Evolutionary conservation across 2,329 filamentous ascomycete species (phyloP).

Genomic region (Meredithiella fracta): DNA sequence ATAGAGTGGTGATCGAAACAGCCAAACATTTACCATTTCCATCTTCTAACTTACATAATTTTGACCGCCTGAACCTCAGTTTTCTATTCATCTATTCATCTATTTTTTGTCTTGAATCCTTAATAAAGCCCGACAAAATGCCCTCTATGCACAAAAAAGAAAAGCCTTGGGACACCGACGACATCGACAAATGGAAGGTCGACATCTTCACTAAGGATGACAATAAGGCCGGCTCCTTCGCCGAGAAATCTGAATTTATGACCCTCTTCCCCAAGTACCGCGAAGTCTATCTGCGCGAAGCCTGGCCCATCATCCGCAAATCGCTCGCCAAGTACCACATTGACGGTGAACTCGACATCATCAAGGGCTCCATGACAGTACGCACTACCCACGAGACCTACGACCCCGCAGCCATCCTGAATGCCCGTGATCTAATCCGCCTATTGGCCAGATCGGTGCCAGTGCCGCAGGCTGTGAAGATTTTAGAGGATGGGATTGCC

Average conservation of each 20-base stretch:
- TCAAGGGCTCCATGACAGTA: conserved; percentile 92
- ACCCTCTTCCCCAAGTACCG: conserved; percentile 91
- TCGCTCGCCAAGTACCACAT: conserved; percentile 77
- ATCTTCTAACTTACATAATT: not conserved
- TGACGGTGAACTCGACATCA: conserved; percentile 79
- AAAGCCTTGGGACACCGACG: conserved; percentile 91
- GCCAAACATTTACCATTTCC: not conserved
- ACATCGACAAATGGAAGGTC: conserved; percentile 94
- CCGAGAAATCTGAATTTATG: conserved; percentile 81
- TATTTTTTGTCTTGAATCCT: not conserved
- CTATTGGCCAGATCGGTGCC: conserved; percentile 81
- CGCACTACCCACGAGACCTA: conserved; percentile 85
- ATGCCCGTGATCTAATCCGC: conserved; percentile 87
- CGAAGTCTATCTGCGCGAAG: conserved; percentile 81
- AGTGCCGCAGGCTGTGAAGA: conserved; percentile 82
- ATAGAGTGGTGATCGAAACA: not conserved
- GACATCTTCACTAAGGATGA: conserved; percentile 74
- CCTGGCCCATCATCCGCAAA: conserved; percentile 81
- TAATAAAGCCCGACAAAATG: conserved; percentile 31
- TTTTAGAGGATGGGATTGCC: conserved; percentile 78
- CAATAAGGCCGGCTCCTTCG: conserved; percentile 71
- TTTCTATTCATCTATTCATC: not conserved
- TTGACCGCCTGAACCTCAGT: not conserved
- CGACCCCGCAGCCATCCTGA: conserved; percentile 84
- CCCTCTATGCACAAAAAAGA: conserved; percentile 78